Conservation (phyloP, 2,329 filamentous ascomycete genomes). For the Clarireedia sp. region DNA sequence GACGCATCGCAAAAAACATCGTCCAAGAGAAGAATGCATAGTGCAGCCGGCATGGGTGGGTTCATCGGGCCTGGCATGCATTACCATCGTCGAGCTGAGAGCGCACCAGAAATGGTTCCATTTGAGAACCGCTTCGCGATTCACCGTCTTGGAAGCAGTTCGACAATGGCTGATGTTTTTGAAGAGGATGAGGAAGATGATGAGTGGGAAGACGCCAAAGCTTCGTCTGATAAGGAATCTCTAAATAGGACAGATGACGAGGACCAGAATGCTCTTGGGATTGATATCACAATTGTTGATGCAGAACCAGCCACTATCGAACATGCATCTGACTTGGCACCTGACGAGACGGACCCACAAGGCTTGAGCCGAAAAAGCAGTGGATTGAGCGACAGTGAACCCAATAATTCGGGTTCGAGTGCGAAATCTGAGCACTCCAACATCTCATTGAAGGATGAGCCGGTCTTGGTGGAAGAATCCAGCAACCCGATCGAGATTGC, state of each 20-base stretch:
- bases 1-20: slow-evolving; percentile 56
- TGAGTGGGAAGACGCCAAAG: slow-evolving; percentile 32
- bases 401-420: slow-evolving; percentile 30
- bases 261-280: slow-evolving; percentile 30
- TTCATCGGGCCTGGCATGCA: slow-evolving; percentile 63
- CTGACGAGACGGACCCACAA: slow-evolving; percentile 29
- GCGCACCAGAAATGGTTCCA: slow-evolving; percentile 53
- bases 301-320: slow-evolving; percentile 33
- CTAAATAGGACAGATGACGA: slow-evolving; percentile 32
- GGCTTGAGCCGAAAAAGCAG: slow-evolving; percentile 39
- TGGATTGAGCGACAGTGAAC: slow-evolving; percentile 37
- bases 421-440: slow-evolving; percentile 40
- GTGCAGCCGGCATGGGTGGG: slow-evolving; percentile 62
- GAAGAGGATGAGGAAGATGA: slow-evolving; percentile 69
- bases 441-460: slow-evolving; percentile 44
- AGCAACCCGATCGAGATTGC: slow-evolving; percentile 32
- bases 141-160: slow-evolving; percentile 55
- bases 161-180: slow-evolving; percentile 79
- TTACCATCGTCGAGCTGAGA: slow-evolving; percentile 71
- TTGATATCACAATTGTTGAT: slow-evolving; percentile 40
- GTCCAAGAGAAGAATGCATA: slow-evolving; percentile 64
- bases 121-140: slow-evolving; percentile 61
- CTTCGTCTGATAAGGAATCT: slow-evolving; percentile 29
- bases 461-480: slow-evolving; percentile 40
- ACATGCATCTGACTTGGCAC: slow-evolving; percentile 34